Percentiles rank a stretch among this genome's conserved stretches.
Evolutionary conservation across 352 stramenopile species (phyloP).

Genomic region (Phytophthora pini): DNA sequence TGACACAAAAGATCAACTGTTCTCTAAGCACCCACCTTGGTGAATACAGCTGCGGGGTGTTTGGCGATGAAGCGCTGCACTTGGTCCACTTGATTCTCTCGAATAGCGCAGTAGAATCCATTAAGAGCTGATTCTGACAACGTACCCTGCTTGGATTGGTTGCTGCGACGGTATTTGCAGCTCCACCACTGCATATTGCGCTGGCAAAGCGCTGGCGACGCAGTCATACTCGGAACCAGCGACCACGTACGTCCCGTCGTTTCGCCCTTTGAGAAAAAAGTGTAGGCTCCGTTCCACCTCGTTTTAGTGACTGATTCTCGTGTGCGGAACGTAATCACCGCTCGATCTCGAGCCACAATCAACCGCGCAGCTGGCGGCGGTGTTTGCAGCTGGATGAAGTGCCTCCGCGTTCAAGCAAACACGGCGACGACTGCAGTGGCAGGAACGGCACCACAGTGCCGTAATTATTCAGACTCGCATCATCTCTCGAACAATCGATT

Average conservation of each 20-base stretch:
- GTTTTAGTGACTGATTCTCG: slow-evolving; percentile 11
- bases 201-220: slow-evolving; percentile 1
- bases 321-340: not conserved
- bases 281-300: not conserved
- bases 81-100: slow-evolving; percentile 37
- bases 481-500: slow-evolving; percentile 1
- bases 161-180: slow-evolving; percentile 10
- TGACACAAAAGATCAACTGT: slow-evolving; percentile 1
- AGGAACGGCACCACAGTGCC: not conserved
- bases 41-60: slow-evolving; percentile 43
- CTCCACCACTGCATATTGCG: slow-evolving; percentile 38
- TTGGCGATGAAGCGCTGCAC: slow-evolving; percentile 33
- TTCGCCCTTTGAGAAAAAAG: slow-evolving; percentile 3
- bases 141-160: not conserved
- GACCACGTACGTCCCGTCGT: slow-evolving; percentile 2
- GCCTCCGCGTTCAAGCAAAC: slow-evolving; percentile 14
- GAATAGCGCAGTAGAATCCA: slow-evolving; percentile 46
- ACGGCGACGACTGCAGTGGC: not conserved
- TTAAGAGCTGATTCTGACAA: slow-evolving; percentile 1
- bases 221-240: not conserved
- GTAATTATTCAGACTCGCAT: slow-evolving; percentile 3
- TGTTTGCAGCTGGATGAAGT: slow-evolving; percentile 16
- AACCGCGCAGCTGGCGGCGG: slow-evolving; percentile 6
- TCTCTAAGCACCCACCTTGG: slow-evolving; percentile 38
- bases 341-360: slow-evolving; percentile 8